Evolutionary conservation across 768 basidiomycete genomes (phyloP), one percentile per base, ranked within the genome.

Genomic region (Gloeopeniophorella convolvens): DNA sequence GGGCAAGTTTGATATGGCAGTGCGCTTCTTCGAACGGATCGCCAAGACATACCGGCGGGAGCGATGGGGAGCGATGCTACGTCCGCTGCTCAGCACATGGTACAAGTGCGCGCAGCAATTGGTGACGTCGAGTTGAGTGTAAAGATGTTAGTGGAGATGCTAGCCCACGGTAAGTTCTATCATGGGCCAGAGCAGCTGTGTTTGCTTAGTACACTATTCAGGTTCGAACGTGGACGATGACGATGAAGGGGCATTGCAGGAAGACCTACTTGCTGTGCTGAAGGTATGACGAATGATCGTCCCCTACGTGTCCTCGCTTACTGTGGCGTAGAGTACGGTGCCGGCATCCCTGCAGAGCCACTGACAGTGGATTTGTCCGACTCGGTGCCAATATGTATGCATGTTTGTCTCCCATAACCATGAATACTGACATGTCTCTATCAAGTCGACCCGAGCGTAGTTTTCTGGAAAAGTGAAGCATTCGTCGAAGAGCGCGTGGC

Each of bases 21-120:
- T 94, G 62, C 79, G 85, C 40, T 98, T 95, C 68, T 91, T 92
- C 64, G 94, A 95, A 62, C 82, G 93, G 12, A 95, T 97, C 51
- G 84, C 87, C 1, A 85, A 81, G 63, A 86, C 83, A 0, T 97
- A 96, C 62, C 79, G 86, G n/a, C 72, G 79, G 43, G 93, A 97
- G 64, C 72, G 76, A 42, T 98, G 93, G 93, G 70, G 72, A 8
- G 62, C 76, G 0, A 76, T 96, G 69, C 73, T 95, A 13, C 74
- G 74, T 41, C 80, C 89, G 7, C 77, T 96, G 10, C 72, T 94
- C 36, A 70, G 73, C 31, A 80, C 82, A 30, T 92, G 89, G 88
- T 89, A 89, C 66, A 73, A 80, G 2, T 94, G 89, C 63, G 87
- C 88, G 1, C 83, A 84, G 63, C 78, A 78, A 59, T 72, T 1